Conservation (phyloP, 164 flowering plant species). For the Akebia trifoliata region DNA sequence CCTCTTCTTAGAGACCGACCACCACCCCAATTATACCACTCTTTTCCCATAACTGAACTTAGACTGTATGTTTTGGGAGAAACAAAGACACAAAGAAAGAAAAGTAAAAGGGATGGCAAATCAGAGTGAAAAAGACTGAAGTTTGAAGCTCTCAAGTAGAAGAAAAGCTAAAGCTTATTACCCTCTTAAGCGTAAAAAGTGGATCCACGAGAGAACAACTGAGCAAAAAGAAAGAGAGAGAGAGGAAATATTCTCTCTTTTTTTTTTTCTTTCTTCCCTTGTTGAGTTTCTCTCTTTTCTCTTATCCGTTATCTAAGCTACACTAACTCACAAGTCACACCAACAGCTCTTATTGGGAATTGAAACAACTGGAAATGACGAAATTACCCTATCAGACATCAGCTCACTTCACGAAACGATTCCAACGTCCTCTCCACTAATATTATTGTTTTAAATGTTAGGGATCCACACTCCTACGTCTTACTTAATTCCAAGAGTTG, state of each 20-base stretch:
- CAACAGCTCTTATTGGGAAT: constrained; percentile 24
- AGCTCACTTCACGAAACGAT: constrained; percentile 16
- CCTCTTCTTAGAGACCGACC: constrained; percentile 7
- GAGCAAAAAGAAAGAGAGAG: constrained; percentile 1
- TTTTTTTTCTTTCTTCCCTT: not conserved
- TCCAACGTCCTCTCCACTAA: not conserved
- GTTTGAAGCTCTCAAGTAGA: too few relatives aligned
- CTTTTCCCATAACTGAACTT: constrained; percentile 37
- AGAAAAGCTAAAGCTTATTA: constrained; percentile 6
- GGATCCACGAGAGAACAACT: constrained; percentile 35
- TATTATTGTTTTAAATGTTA: not conserved
- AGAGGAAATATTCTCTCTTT: not conserved
- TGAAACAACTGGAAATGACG: constrained; percentile 26
- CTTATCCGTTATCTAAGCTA: not conserved
- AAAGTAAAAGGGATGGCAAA: constrained; percentile 1
- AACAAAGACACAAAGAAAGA: not conserved
- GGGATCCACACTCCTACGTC: not conserved
- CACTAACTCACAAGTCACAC: not conserved
- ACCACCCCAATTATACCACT: constrained; percentile 34
- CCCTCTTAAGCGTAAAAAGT: constrained; percentile 28
- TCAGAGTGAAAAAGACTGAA: constrained; percentile 6
- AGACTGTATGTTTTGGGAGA: not conserved
- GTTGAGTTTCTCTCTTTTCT: constrained; percentile 3
- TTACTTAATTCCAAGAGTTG: too few relatives aligned
- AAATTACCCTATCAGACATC: constrained; percentile 16